Conservation (phyloP, 352 stramenopile species). For the Globisporangium acanthophoron region DNA sequence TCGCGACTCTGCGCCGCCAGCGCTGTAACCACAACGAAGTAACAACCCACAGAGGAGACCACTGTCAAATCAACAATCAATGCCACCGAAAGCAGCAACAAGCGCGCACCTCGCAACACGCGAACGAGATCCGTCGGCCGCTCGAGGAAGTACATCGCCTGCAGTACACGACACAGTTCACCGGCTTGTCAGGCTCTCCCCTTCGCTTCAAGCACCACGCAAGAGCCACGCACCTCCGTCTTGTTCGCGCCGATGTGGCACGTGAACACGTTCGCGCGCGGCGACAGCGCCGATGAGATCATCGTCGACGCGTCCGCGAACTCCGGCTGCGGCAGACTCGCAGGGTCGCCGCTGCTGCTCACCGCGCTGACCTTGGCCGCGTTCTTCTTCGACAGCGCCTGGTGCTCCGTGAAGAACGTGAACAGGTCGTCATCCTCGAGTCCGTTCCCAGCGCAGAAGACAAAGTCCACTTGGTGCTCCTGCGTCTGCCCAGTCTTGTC, state of each 20-base stretch:
- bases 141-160: conserved; percentile 75
- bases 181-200: too few species aligned
- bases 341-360: conserved; percentile 5
- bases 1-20: conserved; percentile 56
- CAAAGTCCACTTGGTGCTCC: conserved; percentile 60
- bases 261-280: conserved; percentile 53
- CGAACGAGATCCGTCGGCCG: conserved; percentile 48
- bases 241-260: conserved; percentile 72
- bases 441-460: conserved; percentile 83
- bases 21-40: conserved; percentile 16
- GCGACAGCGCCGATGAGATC: conserved; percentile 29
- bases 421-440: conserved; percentile 86
- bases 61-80: not conserved
- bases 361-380: not conserved
- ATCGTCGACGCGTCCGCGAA: conserved; percentile 12
- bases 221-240: conserved; percentile 38
- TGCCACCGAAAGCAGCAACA: not conserved
- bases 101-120: conserved; percentile 41
- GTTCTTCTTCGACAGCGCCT: conserved; percentile 29
- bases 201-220: not conserved
- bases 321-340: conserved; percentile 5
- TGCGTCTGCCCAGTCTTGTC: not conserved
- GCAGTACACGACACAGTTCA: conserved; percentile 1
- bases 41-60: too few species aligned
- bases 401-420: conserved; percentile 73